Evolutionary conservation across 2,329 filamentous ascomycete species (phyloP), one percentile per base, ranked within the genome.

Genomic region (Chaetomiaceae sp.): DNA sequence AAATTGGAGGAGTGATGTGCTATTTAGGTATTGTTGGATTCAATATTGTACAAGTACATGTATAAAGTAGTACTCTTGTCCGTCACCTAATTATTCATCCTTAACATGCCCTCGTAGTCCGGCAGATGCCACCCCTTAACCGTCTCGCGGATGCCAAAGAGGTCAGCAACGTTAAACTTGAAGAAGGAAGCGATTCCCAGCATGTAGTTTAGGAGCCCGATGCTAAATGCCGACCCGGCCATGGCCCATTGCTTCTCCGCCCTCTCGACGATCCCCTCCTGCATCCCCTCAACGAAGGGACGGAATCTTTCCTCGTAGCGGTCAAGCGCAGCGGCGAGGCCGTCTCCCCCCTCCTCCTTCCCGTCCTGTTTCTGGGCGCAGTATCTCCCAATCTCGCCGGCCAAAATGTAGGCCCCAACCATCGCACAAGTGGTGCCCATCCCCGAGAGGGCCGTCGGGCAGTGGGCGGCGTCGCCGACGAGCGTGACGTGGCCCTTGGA

Each of bases 401-500:
- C 81, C 5, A 85, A 68, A 2, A 81, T 65, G 61, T 84, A 84
- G 0, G 78, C 77, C 0, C 75, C 75, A 0, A 78, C 62, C 0
- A 84, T 63, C 0, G 74, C 72, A 0, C 69, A 61, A 1, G 74
- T 76, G 0, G 78, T 80, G 0, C 80, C 79, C 68, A 77, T 73
- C 0, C 80, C 81, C 0, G 74, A 75, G 4, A 75, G 58, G 0
- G 74, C 71, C 0, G 73, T 72, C 0, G 78, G 76, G 20, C 72
- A 74, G 59, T 75, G 76, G 0, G 68, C 79, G 3, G 81, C 78
- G 57, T 85, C 81, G 0, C 80, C 81, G 0, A 82, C 47, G 0
- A 82, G 67, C 1, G 70, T 73, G 4, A 81, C 71, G 0, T 79
- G 73, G 0, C 75, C 74, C 0, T 63, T 64, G 1, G 66, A 72